Evolutionary conservation across 176 grass and related monocot species (phyloP), one percentile per base, ranked within the genome.

Genomic region (Triticum dicoccoides): DNA sequence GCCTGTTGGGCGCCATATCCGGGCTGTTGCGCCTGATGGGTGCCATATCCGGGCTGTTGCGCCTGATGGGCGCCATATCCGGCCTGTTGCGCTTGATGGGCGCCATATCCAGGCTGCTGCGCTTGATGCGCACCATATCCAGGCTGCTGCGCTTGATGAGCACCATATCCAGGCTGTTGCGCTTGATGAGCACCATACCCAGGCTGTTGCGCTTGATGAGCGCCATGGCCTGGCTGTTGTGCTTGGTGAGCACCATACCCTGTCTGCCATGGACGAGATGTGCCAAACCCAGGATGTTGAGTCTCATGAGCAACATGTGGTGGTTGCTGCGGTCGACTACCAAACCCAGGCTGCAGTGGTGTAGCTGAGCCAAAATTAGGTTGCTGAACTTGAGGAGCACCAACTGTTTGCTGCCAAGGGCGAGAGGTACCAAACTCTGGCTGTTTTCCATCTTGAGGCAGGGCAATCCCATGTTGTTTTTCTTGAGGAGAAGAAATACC

Each of bases 311-410:
- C 5, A 7, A 0, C 29, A 69, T 32, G 23, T 17, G 27, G 5
- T 82, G 58, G 21, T 79, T 70, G 65, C 14, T 76, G 80, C 7
- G 8, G n/a, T 39, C 18, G 82, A 17, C 4, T 33, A 56, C 5
- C 32, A 27, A 77, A 67, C 7, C 61, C 61, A 77, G 42, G 73
- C 61, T 85, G 73, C 44, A 47, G 38, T 6, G 39, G 27, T 24
- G 58, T 29, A 68, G 42, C 73, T 58, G 87, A 62, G 14, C 69
- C 68, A 81, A 45, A 86, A 79, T 61, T 66, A 73, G 85, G 7
- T 56, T 87, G 77, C 51, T 70, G 67, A 65, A 30, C 75, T 77
- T 68, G 74, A 59, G 41, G 21, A 69, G 33, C 14, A 51, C 74
- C 23, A 82, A 24, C 24, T 27, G 66, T 27, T 65, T 59, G 51